Percentiles rank a stretch among this genome's conserved stretches.
Conservation (phyloP, 2,329 filamentous ascomycete species). For the Pseudogymnoascus sp. region DNA sequence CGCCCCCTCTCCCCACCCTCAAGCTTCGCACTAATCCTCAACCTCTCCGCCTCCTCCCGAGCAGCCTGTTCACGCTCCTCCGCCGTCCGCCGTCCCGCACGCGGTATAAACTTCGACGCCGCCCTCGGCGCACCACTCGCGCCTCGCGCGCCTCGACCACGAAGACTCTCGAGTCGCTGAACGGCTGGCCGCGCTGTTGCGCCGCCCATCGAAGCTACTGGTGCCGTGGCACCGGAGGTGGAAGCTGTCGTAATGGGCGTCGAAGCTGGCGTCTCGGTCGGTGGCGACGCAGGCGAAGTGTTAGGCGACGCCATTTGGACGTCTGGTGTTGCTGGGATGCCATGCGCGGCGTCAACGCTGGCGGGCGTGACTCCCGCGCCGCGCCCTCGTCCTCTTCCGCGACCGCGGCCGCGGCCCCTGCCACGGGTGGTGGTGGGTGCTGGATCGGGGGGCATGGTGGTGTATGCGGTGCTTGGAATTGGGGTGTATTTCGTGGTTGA, state of each 20-base stretch:
- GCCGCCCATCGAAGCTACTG: background rate
- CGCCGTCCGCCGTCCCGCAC: constrained; percentile 20
- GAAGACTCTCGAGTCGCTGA: background rate
- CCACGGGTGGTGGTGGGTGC: background rate
- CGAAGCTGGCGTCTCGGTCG: constrained; percentile 25
- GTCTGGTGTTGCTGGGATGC: background rate
- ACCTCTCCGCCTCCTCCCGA: constrained; percentile 13
- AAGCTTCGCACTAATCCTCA: constrained; percentile 11
- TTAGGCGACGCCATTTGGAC: constrained; percentile 19
- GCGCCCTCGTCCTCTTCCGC: background rate
- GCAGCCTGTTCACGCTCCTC: constrained; percentile 14
- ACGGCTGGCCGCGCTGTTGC: background rate
- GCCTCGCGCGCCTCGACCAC: background rate
- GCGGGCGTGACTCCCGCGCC: background rate
- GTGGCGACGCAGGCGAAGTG: constrained; percentile 21
- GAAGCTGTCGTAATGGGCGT: constrained; percentile 15
- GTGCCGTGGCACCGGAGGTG: background rate
- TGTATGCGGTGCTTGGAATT: background rate
- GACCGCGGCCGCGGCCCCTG: background rate
- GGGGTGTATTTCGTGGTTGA: background rate
- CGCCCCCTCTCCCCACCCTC: constrained; percentile 11
- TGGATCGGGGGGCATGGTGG: background rate
- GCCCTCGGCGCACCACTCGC: constrained; percentile 10
- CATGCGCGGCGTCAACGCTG: background rate
- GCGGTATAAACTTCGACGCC: constrained; percentile 27